phyloP scores from a whole-genome alignment of 495 filamentous ascomycete genomes.

The Podospora bellae-mahoneyi region DNA sequence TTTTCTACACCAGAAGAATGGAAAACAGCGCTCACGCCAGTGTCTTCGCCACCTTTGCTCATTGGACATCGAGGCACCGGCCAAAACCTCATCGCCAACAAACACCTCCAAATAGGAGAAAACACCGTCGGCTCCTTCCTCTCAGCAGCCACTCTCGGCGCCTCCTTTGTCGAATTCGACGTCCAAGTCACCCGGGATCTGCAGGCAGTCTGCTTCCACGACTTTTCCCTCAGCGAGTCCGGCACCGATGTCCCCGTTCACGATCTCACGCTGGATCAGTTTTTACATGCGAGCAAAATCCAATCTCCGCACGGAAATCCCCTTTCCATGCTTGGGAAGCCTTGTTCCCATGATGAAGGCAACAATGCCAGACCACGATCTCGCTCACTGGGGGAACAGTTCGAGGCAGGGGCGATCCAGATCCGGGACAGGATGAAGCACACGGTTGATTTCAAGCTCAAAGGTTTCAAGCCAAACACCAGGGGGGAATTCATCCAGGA shows the following conservation, averaged over 20 bases:
- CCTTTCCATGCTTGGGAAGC: background rate
- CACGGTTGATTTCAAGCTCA: conserved; percentile 36
- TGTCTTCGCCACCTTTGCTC: background rate
- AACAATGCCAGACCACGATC: conserved; percentile 27
- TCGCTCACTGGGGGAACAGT: conserved; percentile 56
- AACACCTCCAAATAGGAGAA: conserved; percentile 40
- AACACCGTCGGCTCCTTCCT: conserved; percentile 40
- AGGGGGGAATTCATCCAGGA: conserved; percentile 39
- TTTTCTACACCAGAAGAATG: background rate
- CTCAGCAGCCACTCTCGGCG: conserved; percentile 32
- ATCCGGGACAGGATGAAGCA: conserved; percentile 35
- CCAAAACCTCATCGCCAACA: background rate
- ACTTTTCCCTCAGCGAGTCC: conserved; percentile 40
- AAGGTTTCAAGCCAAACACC: conserved; percentile 39
- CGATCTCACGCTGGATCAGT: conserved; percentile 38
- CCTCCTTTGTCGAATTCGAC: conserved; percentile 43
- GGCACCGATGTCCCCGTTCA: conserved; percentile 41
- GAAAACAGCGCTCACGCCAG: background rate
- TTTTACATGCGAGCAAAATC: conserved; percentile 17
- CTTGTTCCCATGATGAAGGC: conserved; percentile 3
- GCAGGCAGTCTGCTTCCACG: conserved; percentile 41
- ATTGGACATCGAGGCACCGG: background rate
- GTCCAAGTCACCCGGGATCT: conserved; percentile 43
- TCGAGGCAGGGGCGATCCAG: conserved; percentile 11
- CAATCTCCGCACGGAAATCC: conserved; percentile 4